Conservation (phyloP, 768 basidiomycete genomes). For the Zangia roseola region DNA sequence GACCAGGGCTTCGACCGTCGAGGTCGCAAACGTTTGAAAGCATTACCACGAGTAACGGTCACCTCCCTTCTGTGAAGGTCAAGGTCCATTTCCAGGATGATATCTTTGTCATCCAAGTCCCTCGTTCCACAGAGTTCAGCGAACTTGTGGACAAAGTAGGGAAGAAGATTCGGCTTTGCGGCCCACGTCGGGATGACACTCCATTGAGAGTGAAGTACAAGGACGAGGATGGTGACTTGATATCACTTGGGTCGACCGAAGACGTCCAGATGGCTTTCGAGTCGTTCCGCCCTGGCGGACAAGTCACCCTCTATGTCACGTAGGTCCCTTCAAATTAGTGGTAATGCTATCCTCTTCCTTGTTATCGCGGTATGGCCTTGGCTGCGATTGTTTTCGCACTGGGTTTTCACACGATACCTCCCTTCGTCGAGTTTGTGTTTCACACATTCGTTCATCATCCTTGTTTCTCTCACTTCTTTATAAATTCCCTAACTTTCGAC, state of each 20-base stretch:
- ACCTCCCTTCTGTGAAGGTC: constrained; percentile 67
- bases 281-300: constrained; percentile 72
- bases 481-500: constrained; percentile 15
- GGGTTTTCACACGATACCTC: constrained; percentile 4
- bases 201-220: constrained; percentile 83
- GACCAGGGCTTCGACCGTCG: constrained; percentile 51
- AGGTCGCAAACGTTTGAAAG: constrained; percentile 56
- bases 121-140: constrained; percentile 71
- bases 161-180: constrained; percentile 90
- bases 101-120: constrained; percentile 91
- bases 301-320: constrained; percentile 79
- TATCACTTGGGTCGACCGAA: constrained; percentile 85
- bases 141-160: constrained; percentile 89
- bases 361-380: constrained; percentile 2
- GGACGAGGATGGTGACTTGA: constrained; percentile 92
- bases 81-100: constrained; percentile 96
- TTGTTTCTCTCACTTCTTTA: constrained; percentile 4
- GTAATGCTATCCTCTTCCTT: constrained; percentile 1
- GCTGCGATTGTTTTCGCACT: constrained; percentile 12
- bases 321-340: constrained; percentile 34
- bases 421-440: constrained; percentile 13
- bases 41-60: constrained; percentile 31
- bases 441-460: constrained; percentile 24
- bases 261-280: constrained; percentile 96
- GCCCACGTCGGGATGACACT: constrained; percentile 75